Conservation (phyloP, 345 rosid species). For the Citrus trifoliata region DNA sequence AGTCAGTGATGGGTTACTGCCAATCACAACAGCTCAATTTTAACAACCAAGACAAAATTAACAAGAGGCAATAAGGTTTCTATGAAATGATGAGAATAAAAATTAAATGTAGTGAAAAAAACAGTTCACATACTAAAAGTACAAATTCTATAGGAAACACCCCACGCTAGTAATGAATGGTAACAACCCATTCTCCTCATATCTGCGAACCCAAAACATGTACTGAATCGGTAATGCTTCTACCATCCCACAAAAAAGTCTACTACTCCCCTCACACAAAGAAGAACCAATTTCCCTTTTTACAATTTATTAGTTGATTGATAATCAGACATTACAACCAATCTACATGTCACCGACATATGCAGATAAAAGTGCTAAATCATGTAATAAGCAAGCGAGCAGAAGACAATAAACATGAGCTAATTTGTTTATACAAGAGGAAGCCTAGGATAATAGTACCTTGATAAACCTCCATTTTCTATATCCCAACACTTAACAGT, state of each 20-base stretch:
- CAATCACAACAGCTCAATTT: constrained; percentile 14
- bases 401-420: neutral
- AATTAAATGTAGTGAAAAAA: too few species aligned
- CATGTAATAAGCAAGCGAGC: neutral
- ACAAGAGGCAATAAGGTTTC: neutral
- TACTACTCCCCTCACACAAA: neutral
- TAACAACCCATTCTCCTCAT: neutral
- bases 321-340: neutral
- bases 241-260: neutral
- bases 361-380: neutral
- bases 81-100: neutral
- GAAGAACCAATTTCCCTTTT: neutral
- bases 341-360: neutral
- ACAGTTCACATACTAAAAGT: too few species aligned
- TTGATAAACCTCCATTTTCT: constrained; percentile 74
- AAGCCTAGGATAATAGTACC: constrained; percentile 32
- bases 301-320: neutral
- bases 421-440: neutral
- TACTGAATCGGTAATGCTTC: neutral
- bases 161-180: neutral
- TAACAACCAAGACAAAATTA: neutral
- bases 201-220: neutral
- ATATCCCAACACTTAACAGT: constrained; percentile 91
- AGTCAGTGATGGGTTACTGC: constrained; percentile 54
- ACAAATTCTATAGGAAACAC: neutral